Base-by-base conservation (phyloP, 176 grass and related monocot genomes). In the Calamus simplicifolius region DNA sequence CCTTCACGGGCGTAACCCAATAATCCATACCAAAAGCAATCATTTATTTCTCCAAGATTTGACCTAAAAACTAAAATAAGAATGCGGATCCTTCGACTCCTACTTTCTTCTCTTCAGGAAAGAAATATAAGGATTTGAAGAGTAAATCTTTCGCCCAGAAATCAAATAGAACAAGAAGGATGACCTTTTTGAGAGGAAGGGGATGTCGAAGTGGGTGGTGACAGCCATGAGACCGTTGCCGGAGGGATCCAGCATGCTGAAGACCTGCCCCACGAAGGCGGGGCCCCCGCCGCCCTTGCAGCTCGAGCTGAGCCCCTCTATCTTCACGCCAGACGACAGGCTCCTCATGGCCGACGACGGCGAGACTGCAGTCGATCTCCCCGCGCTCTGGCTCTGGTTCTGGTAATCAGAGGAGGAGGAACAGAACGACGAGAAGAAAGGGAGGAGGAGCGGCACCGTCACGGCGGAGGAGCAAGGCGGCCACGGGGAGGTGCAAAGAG, bases 181-280 rank as follows among this genome's bases (percentile, higher is more conserved):
- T 17, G 7, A 98, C 93, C 87, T 91, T 62, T 78, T 69, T 18
- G 78, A 51, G 63, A 98, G 73, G 82, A 98, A 97, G 48, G 84
- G 87, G 65, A 98, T 65, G 54, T 88, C 64, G 61, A 98, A 88
- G 69, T 79, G 87, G 25, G 76, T 80, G 70, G 75, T 78, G 49
- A 92, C 87, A n/a, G 84, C 75, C 87, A 98, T 92, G 75, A 98
- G 93, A 10, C 87, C 93, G 56, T 98, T 98, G 27, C 87, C 93
- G 18, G 87, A 98, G 16, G 87, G 87, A 80, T 98, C 93, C 30
- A 98, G 81, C 87, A 92, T 88, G 57, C 82, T 92, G 65, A 88
- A 98, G 15, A 98, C 87, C 75, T 88, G 93, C 25, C 93, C 93
- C 18, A 98, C 93, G 66, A 98, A 98, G 17, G 81, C 93, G 3